Base-by-base conservation (phyloP, 2,329 filamentous ascomycete genomes). In the Xylaria digitata region DNA sequence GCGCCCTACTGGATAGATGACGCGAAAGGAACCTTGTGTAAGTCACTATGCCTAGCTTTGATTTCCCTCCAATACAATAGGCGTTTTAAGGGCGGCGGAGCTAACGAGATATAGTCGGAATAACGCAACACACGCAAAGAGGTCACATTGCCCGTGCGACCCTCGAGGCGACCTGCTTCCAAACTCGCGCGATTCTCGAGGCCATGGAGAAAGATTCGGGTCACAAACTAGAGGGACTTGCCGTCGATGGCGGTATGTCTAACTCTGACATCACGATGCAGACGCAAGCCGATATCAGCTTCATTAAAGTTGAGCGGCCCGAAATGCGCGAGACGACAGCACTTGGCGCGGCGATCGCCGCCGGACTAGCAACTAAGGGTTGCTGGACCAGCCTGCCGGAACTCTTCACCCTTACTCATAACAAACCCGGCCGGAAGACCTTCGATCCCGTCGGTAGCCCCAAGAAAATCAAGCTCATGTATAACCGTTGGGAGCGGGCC, bases 1-100 rank as follows among this genome's bases (percentile, higher is more conserved):
- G 94, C 94, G 0, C 94, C 94, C 0, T 97, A 97, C 80, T 97
- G 94, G 94, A 95, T 97, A 68, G 93, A 97, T 76, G 92, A 96
- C 80, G 93, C 93, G 21, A 91, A 94, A 78, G 94, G 94, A 66
- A 97, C 94, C 5, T 88, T 96, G 63, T 94, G 87, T 89, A 82
- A 81, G 86, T 82, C 30, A 6, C 11, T 1, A 11, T 8, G 11
- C 13, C 19, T 34, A n/a, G 11, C 17, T 34, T n/a, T 21, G n/a
- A 26, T 19, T 42, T 11, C 45, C 19, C 5, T 11, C 13, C 26
- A 9, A 37, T 32, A 37, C 9, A 21, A 30, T 11, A 32, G 5
- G 15, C 1, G 1, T 37, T 17, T 46, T 13, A 17, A 1, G 26
- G 6, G 21, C 3, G 2, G 56, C 34, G 26, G 66, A 72, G 71